Conservation (phyloP, 139 green algal genomes). For the Astrephomene gubernaculifera region DNA sequence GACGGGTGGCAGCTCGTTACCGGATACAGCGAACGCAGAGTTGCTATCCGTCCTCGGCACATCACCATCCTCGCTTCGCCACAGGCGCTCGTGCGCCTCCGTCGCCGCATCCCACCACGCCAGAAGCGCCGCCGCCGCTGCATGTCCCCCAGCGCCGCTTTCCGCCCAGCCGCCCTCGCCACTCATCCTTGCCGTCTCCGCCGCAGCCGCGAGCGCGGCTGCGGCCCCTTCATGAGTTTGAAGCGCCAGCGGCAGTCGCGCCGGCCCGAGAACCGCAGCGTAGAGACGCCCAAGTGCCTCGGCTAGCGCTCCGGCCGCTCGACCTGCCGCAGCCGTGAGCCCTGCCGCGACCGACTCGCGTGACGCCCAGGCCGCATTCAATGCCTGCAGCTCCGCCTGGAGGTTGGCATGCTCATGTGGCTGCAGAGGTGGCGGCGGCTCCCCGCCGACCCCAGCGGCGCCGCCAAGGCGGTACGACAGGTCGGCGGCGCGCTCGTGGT, state of each 20-base stretch:
- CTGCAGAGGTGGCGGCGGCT: neutral
- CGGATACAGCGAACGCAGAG: neutral
- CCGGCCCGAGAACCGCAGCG: neutral
- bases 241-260: neutral
- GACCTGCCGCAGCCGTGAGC: neutral
- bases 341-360: neutral
- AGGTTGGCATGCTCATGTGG: neutral
- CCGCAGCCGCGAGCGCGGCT: neutral
- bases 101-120: slow-evolving; percentile 13
- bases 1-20: neutral
- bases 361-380: slow-evolving; percentile 21
- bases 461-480: neutral
- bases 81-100: neutral
- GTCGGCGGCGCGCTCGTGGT: slow-evolving; percentile 7
- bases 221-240: neutral
- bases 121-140: neutral
- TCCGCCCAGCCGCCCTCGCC: neutral
- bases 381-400: neutral
- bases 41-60: neutral
- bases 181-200: no score
- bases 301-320: neutral
- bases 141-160: slow-evolving; percentile 5
- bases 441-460: neutral
- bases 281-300: slow-evolving; percentile 20
- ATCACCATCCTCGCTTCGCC: neutral